Evolutionary conservation across 768 basidiomycete genomes (phyloP).

Genomic region (Dictyophora rubrovolvata): DNA sequence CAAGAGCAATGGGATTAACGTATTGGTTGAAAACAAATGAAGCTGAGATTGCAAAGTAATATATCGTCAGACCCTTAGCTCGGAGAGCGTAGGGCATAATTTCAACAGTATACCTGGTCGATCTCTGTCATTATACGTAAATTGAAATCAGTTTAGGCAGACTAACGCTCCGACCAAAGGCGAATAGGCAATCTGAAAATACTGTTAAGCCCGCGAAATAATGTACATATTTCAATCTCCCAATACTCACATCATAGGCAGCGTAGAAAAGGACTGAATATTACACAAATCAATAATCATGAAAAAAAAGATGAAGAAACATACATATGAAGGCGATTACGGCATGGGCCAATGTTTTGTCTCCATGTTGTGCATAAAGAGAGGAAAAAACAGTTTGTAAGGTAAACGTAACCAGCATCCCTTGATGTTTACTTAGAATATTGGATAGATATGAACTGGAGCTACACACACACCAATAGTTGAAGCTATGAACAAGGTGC

Average conservation of each 20-base stretch:
- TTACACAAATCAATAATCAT: neutral
- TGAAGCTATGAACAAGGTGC: slow-evolving; percentile 40
- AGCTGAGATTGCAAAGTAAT: slow-evolving; percentile 29
- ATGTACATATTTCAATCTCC: too few species aligned
- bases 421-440: slow-evolving; percentile 29
- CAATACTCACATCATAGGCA: slow-evolving; percentile 26
- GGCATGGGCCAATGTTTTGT: slow-evolving; percentile 19
- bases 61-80: slow-evolving; percentile 30
- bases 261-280: slow-evolving; percentile 28
- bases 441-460: slow-evolving; percentile 14
- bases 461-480: slow-evolving; percentile 27
- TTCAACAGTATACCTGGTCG: slow-evolving; percentile 28
- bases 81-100: slow-evolving; percentile 32
- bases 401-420: slow-evolving; percentile 31
- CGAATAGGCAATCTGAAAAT: slow-evolving; percentile 27
- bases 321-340: slow-evolving; percentile 22
- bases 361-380: slow-evolving; percentile 20
- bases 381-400: slow-evolving; percentile 29
- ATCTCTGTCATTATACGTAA: neutral
- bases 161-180: slow-evolving; percentile 31
- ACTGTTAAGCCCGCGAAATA: neutral
- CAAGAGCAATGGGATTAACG: slow-evolving; percentile 28
- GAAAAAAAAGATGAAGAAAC: neutral
- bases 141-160: neutral
- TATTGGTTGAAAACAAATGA: slow-evolving; percentile 36